phyloP scores from a whole-genome alignment of 2,329 filamentous ascomycete species.

The Emergomyces orientalis region DNA sequence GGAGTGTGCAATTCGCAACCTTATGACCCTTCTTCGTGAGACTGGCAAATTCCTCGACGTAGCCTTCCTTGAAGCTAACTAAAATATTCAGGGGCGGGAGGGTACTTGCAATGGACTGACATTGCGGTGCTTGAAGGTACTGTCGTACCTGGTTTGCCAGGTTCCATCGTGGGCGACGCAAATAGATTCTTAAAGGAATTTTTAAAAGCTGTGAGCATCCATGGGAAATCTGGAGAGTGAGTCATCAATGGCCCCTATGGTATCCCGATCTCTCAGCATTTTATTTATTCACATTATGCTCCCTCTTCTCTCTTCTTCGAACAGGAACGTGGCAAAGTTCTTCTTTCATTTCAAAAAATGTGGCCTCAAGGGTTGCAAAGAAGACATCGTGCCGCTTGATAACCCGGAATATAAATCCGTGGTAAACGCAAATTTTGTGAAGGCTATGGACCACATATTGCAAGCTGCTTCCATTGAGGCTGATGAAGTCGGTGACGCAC shows the following conservation, averaged over 20 bases:
- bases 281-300: not conserved
- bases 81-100: not conserved
- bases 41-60: not conserved
- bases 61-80: not conserved
- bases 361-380: constrained; percentile 4
- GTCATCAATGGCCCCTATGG: not conserved
- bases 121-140: not conserved
- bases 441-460: not conserved
- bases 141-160: not conserved
- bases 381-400: not conserved
- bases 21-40: constrained; percentile 1
- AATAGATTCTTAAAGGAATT: not conserved
- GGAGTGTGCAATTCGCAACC: not conserved
- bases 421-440: not conserved
- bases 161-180: not conserved
- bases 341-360: not conserved
- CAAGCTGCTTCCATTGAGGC: not conserved
- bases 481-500: not conserved
- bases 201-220: not conserved
- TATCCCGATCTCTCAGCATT: not conserved
- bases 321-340: not conserved
- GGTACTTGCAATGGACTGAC: constrained; percentile 3
- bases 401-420: not conserved
- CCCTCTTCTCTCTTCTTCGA: not conserved
- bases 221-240: constrained; percentile 4